These are phyloP conservation scores for Alternaria hordeiaustralica DNA, from an alignment of 2,329 filamentous ascomycete genomes.

Conservation along the genomic window DNA sequence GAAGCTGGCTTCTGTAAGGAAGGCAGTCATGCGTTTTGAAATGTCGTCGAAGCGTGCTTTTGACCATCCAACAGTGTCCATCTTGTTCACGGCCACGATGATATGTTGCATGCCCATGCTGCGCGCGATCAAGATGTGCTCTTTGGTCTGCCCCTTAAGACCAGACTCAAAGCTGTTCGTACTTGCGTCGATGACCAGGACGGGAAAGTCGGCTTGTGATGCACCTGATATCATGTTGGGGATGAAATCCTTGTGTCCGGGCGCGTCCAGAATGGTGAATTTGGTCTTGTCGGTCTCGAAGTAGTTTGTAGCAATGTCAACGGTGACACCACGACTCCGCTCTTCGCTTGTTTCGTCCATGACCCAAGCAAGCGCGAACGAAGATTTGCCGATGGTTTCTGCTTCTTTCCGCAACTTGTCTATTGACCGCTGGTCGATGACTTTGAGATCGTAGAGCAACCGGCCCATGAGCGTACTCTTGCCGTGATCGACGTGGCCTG, in stretches of 20 bases:
- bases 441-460: conserved; percentile 85
- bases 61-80: conserved; percentile 86
- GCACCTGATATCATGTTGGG: conserved; percentile 99
- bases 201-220: conserved; percentile 93
- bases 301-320: conserved; percentile 93
- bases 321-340: conserved; percentile 87
- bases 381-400: conserved; percentile 89
- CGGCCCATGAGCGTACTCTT: conserved; percentile 98
- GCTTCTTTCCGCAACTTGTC: conserved; percentile 89
- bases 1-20: conserved; percentile 83
- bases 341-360: conserved; percentile 93
- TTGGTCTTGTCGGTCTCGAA: conserved; percentile 87
- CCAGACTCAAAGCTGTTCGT: conserved; percentile 93
- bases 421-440: conserved; percentile 85
- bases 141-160: conserved; percentile 89
- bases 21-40: conserved; percentile 78
- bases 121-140: conserved; percentile 86
- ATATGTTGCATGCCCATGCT: conserved; percentile 90
- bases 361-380: conserved; percentile 96
- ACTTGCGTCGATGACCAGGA: conserved; percentile 90
- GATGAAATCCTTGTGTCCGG: conserved; percentile 93
- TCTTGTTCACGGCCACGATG: conserved; percentile 93
- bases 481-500: conserved; percentile 94
- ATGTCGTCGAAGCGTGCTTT: conserved; percentile 85
- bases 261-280: conserved; percentile 95